phyloP scores from a whole-genome alignment of 768 basidiomycete species.

The Tylopilus sp. region DNA sequence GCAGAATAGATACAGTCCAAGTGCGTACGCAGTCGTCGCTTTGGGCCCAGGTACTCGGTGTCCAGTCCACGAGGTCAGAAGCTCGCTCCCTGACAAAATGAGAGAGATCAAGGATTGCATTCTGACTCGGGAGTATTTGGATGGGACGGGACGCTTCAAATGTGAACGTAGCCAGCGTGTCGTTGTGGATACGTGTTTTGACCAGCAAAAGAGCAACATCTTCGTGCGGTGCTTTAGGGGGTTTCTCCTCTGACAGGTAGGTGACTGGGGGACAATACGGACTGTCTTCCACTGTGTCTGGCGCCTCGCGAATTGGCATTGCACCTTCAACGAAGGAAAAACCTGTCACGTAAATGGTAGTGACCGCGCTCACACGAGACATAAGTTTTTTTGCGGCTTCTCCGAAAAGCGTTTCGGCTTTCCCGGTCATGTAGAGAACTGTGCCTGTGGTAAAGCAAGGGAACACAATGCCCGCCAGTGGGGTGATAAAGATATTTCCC shows the following conservation, averaged over 20 bases:
- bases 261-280: conserved; percentile 61
- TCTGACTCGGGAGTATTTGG: conserved; percentile 41
- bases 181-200: conserved; percentile 18
- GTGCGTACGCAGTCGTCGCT: conserved; percentile 65
- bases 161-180: conserved; percentile 51
- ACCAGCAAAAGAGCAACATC: conserved; percentile 28
- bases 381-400: conserved; percentile 29
- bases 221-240: conserved; percentile 26
- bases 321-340: conserved; percentile 35
- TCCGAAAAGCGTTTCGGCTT: conserved; percentile 43
- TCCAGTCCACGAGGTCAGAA: conserved; percentile 51
- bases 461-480: conserved; percentile 56
- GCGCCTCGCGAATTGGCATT: conserved; percentile 47
- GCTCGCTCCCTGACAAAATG: conserved; percentile 44
- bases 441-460: conserved; percentile 50
- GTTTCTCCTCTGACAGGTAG: conserved; percentile 47
- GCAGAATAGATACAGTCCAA: conserved; percentile 52
- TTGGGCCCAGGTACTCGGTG: conserved; percentile 37
- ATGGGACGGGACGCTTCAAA: conserved; percentile 38
- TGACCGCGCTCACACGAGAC: conserved; percentile 45
- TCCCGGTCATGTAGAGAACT: conserved; percentile 39
- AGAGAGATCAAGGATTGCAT: conserved; percentile 52
- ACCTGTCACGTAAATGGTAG: background rate
- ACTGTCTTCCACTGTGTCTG: conserved; percentile 31
- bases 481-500: conserved; percentile 57